Base-by-base conservation (phyloP, 768 basidiomycete genomes). In the Lanmaoa pseudosensibilis region DNA sequence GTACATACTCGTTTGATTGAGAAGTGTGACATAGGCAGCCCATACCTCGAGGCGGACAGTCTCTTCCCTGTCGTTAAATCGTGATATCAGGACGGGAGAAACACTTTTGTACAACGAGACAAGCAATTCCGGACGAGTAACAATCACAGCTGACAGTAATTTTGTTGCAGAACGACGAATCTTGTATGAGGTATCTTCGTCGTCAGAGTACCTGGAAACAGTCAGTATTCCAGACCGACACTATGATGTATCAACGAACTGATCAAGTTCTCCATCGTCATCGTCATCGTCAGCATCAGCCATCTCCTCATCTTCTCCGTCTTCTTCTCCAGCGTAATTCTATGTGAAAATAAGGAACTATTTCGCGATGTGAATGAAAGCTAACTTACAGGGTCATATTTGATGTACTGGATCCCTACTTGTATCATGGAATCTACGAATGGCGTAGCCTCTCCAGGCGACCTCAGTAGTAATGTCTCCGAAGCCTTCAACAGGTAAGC, bases 141-240 rank as follows among this genome's bases (percentile, higher is more conserved):
- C 85, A 55, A 98, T 87, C 46, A 97, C 77, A 7, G 91, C 89
- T 30, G 87, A 77, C 16, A 98, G 80, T 4, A 98, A 78, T 70
- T 98, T 98, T 18, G 94, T 93, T 8, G 97, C 88, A 8, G 92
- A 88, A 44, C 97, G 86, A 60, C 97, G 88, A 55, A 97, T 92
- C 73, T 98, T 98, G 83, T 97, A 98, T 0, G 96, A 98, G 12
- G 90, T 92, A 67, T 99, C 97, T 71, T 98, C 97, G 55, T 99
- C 97, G 64, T 99, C 97, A 7, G 93, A 94, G 71, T 97, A 98
- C 60, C 92, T 95, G 61, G 27, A 50, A 37, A 25, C 32, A 13
- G 44, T 59, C 43, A 47, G 15, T 50, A 60, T 25, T 10, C 3
- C 33, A 37, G 37, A 53, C 13, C 48, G 19, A 9, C 27, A 21